A percentile compares a stretch with the other conserved stretches of the same genome.
Evolutionary conservation across 306 rosid genomes (phyloP).

Genomic region (Rosa multiflora): DNA sequence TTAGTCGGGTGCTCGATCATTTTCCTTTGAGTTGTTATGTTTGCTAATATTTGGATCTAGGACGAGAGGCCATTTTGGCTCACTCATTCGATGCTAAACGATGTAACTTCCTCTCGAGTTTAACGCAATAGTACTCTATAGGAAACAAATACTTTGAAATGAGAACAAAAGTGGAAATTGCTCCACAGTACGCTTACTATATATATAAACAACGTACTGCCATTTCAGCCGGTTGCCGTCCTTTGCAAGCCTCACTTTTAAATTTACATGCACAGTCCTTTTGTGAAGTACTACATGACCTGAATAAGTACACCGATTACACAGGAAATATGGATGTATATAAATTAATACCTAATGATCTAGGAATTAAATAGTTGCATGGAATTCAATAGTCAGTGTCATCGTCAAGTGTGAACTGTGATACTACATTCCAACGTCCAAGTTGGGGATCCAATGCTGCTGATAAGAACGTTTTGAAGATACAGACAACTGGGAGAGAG

Average conservation of each 20-base stretch:
- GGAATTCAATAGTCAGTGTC: neutral
- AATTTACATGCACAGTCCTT: neutral
- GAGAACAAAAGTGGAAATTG: neutral
- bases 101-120: neutral
- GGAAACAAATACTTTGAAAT: neutral
- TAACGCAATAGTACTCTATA: neutral
- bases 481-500: neutral
- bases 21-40: neutral
- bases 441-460: neutral
- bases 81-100: neutral
- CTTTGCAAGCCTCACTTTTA: neutral
- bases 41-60: neutral
- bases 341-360: neutral
- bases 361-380: neutral
- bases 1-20: neutral
- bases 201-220: no score
- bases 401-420: conserved; percentile 1
- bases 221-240: neutral
- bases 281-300: neutral
- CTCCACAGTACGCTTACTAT: neutral
- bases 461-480: neutral
- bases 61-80: neutral
- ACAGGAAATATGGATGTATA: neutral
- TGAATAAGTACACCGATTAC: neutral
- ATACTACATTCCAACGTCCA: neutral